Evolutionary conservation across 768 basidiomycete species (phyloP).

Genomic region (Naematelia aurantialba): DNA sequence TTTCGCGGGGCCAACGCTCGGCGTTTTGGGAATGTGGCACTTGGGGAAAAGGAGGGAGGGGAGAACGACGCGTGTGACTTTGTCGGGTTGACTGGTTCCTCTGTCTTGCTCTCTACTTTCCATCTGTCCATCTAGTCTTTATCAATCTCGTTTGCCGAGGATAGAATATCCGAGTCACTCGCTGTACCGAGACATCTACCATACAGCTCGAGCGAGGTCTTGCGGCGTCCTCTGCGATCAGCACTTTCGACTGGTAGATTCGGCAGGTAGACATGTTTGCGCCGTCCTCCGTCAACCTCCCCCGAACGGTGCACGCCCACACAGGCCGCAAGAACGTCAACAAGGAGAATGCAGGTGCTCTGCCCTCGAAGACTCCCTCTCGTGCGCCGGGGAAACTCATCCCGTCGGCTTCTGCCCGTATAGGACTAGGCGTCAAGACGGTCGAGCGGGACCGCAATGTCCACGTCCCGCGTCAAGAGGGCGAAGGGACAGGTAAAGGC

Average conservation of each 20-base stretch:
- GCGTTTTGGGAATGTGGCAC: slow-evolving; percentile 18
- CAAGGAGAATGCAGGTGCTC: slow-evolving; percentile 38
- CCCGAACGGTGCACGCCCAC: slow-evolving; percentile 14
- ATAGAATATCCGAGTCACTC: too few species aligned
- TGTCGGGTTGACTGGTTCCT: not conserved
- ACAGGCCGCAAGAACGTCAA: slow-evolving; percentile 28
- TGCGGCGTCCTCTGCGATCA: too few species aligned
- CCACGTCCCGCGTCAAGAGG: slow-evolving; percentile 4
- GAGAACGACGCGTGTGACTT: slow-evolving; percentile 23
- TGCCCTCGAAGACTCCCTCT: slow-evolving; percentile 41
- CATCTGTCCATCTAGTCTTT: not conserved
- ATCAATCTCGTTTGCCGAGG: not conserved
- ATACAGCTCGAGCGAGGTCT: too few species aligned
- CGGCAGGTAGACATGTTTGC: too few species aligned
- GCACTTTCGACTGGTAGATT: too few species aligned
- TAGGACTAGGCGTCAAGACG: slow-evolving; percentile 29
- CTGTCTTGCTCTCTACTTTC: not conserved
- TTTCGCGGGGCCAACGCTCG: slow-evolving; percentile 7
- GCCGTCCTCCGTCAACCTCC: slow-evolving; percentile 22
- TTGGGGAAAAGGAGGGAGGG: too few species aligned
- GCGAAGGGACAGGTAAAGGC: slow-evolving; percentile 33
- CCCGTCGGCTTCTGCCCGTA: slow-evolving; percentile 2
- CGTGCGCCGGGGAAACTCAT: slow-evolving; percentile 10
- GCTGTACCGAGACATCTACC: too few species aligned
- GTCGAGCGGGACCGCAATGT: slow-evolving; percentile 37